These are phyloP conservation scores for Aspergillus cejpii DNA, from an alignment of 2,329 filamentous ascomycete genomes.

Conservation along the genomic window DNA sequence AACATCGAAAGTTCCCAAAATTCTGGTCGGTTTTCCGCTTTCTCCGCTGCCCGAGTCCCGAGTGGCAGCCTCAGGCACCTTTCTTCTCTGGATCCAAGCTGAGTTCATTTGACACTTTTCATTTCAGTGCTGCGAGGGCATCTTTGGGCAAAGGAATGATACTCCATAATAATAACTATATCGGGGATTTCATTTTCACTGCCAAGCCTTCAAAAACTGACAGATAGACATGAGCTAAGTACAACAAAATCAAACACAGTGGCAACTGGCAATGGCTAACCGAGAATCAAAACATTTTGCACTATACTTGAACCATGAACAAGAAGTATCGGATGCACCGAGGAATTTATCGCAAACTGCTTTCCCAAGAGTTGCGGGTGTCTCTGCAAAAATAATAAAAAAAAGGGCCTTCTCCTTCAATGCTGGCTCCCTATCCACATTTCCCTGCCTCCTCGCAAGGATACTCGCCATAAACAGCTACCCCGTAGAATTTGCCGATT, in stretches of 20 bases:
- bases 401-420: not conserved
- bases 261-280: not conserved
- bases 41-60: slow-evolving; percentile 26
- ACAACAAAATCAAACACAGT: slow-evolving; percentile 1
- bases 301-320: not conserved
- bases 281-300: not conserved
- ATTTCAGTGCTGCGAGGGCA: too few relatives aligned
- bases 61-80: slow-evolving; percentile 22
- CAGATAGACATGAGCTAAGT: not conserved
- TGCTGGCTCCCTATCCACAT: not conserved
- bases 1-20: slow-evolving; percentile 19
- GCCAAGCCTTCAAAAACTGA: not conserved
- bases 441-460: not conserved
- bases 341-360: not conserved
- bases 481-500: not conserved
- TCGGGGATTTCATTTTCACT: not conserved
- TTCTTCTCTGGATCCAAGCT: not conserved
- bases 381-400: not conserved
- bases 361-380: not conserved
- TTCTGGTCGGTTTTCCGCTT: slow-evolving; percentile 29
- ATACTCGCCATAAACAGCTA: not conserved
- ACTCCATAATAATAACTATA: too few relatives aligned
- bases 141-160: too few relatives aligned
- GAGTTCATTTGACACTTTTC: not conserved
- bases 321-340: not conserved